phyloP scores from a whole-genome alignment of 768 basidiomycete species.

The Cystofilobasidium macerans region DNA sequence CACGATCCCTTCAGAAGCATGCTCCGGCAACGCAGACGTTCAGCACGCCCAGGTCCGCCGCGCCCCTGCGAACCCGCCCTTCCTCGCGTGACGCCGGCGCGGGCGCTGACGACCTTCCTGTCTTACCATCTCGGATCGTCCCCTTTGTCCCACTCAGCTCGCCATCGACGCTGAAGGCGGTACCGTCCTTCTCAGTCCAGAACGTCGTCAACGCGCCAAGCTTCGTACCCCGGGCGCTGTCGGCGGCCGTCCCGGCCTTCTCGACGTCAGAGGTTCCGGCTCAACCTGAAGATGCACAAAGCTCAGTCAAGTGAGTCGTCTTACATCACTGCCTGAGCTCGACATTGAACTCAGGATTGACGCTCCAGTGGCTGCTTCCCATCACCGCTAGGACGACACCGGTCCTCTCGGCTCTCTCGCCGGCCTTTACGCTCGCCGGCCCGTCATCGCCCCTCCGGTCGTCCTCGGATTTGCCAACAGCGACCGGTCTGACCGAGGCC shows the following conservation, averaged over 20 bases:
- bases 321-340: background rate
- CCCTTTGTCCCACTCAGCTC: background rate
- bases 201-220: background rate
- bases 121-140: background rate
- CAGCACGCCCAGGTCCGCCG: background rate
- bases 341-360: background rate
- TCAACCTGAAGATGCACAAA: slow-evolving; percentile 30
- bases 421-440: slow-evolving; percentile 14
- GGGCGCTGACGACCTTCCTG: background rate
- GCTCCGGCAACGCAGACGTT: background rate
- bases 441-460: background rate
- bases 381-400: slow-evolving; percentile 12
- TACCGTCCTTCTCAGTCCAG: background rate
- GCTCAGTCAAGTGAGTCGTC: background rate
- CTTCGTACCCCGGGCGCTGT: slow-evolving; percentile 2
- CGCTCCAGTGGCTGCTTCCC: background rate
- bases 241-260: slow-evolving; percentile 6
- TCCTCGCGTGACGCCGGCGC: too few species aligned
- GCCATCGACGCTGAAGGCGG: background rate
- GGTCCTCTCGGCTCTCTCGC: slow-evolving; percentile 14
- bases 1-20: too few species aligned
- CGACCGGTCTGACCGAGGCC: slow-evolving; percentile 5
- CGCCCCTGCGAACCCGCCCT: too few species aligned
- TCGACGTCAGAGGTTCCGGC: slow-evolving; percentile 39
- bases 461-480: background rate